These are phyloP conservation scores for Myxozyma neotropica DNA, from an alignment of 805 yeast genomes.

Conservation along the genomic window DNA sequence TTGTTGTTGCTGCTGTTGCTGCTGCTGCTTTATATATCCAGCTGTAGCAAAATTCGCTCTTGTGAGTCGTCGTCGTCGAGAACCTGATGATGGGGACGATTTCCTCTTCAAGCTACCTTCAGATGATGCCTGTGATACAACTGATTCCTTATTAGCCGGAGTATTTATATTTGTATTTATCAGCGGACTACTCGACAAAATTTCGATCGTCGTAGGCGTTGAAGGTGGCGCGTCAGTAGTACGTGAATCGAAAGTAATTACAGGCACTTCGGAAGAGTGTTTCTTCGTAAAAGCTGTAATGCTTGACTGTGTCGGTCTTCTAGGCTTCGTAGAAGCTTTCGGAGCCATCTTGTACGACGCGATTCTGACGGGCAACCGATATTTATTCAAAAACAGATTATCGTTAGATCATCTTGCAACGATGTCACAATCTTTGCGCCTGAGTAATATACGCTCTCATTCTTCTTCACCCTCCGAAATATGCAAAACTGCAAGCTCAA, in stretches of 20 bases:
- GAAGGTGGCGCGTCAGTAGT: not conserved
- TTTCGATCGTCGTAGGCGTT: not conserved
- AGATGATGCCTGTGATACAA: not conserved
- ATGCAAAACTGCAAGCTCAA: no score
- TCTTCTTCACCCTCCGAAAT: no score
- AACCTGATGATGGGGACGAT: not conserved
- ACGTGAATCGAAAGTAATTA: not conserved
- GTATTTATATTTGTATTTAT: not conserved
- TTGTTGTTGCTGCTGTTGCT: not conserved
- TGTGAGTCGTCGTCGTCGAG: not conserved
- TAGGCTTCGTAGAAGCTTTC: not conserved
- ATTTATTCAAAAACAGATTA: no score
- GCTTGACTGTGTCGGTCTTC: conserved; percentile 5
- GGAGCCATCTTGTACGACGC: not conserved
- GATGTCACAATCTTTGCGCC: no score
- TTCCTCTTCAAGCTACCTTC: not conserved
- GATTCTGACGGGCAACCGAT: no score
- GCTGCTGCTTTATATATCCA: conserved; percentile 1
- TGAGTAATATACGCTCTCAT: no score
- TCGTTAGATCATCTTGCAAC: no score
- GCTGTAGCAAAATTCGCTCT: conserved; percentile 6
- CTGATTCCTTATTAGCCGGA: not conserved
- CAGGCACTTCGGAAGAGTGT: not conserved
- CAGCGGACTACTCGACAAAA: conserved; percentile 4
- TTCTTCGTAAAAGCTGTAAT: conserved; percentile 4